Evolutionary conservation across 352 stramenopile genomes (phyloP).

Genomic region (Pythium rishiriense): DNA sequence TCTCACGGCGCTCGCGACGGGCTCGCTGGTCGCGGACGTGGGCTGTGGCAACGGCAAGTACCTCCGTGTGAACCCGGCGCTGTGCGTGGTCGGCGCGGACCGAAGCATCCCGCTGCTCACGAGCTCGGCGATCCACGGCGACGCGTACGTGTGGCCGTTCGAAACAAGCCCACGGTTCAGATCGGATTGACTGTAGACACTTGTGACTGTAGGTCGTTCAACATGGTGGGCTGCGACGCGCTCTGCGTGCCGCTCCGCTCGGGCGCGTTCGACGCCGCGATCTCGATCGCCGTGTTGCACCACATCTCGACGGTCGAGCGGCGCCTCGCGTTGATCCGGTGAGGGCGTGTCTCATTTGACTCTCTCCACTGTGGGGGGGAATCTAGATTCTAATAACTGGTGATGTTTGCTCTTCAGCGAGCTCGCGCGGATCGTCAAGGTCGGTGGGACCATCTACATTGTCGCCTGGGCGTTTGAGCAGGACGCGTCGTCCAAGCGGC

Average conservation of each 20-base stretch:
- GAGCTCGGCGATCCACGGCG: conserved; percentile 31
- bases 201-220: conserved; percentile 36
- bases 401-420: conserved; percentile 42
- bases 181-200: too few relatives aligned
- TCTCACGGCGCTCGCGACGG: conserved; percentile 40
- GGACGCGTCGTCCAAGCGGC: conserved; percentile 70
- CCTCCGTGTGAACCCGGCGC: conserved; percentile 49
- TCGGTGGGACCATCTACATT: conserved; percentile 59
- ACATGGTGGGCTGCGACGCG: conserved; percentile 73
- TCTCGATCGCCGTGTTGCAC: conserved; percentile 83
- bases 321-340: conserved; percentile 71
- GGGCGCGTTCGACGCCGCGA: conserved; percentile 66
- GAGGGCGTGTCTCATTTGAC: background rate
- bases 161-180: too few relatives aligned
- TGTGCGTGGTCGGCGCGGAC: conserved; percentile 75
- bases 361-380: too few relatives aligned
- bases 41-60: conserved; percentile 89
- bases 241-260: conserved; percentile 63
- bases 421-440: conserved; percentile 57
- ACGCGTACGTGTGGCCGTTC: conserved; percentile 36
- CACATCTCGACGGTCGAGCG: conserved; percentile 81
- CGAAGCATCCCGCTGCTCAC: conserved; percentile 77
- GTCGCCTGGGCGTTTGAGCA: conserved; percentile 86
- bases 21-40: conserved; percentile 70
- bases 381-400: background rate